These are phyloP conservation scores for Aspergillus pseudoglaucus DNA, from an alignment of 2,329 filamentous ascomycete genomes.

Conservation along the genomic window DNA sequence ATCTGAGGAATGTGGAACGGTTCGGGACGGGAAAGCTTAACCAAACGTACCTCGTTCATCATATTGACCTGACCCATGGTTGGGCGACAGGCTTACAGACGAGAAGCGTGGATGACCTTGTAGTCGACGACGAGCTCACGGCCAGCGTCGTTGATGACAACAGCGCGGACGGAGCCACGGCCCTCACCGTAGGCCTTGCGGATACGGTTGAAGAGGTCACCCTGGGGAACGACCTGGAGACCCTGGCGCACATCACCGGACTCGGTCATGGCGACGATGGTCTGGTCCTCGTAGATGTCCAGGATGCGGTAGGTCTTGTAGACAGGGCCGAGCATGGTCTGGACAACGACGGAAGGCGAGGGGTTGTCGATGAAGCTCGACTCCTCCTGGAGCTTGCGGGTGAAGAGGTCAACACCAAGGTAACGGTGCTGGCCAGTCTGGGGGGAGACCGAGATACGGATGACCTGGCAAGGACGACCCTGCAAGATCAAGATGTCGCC, in stretches of 20 bases:
- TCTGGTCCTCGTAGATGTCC: conserved; percentile 79
- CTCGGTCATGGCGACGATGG: conserved; percentile 96
- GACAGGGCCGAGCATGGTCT: conserved; percentile 98
- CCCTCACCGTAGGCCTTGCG: conserved; percentile 80
- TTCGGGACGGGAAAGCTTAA: conserved; percentile 1
- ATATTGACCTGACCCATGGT: too few relatives aligned
- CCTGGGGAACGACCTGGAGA: conserved; percentile 91
- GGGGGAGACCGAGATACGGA: conserved; percentile 96
- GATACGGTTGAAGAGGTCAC: conserved; percentile 75
- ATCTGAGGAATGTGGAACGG: too few relatives aligned
- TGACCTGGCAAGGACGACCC: conserved; percentile 98
- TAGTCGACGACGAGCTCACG: conserved; percentile 96
- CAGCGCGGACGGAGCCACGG: conserved; percentile 86
- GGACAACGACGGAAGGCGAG: conserved; percentile 89
- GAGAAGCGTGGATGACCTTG: conserved; percentile 86
- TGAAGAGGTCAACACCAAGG: conserved; percentile 99
- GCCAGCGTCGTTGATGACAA: conserved; percentile 90
- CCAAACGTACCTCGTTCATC: neutral
- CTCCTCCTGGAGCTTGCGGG: conserved; percentile 98
- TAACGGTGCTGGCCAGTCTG: conserved; percentile 99
- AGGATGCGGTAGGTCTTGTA: conserved; percentile 99
- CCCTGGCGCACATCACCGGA: conserved; percentile 96
- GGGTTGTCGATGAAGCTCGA: conserved; percentile 97
- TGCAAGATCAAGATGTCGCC: conserved; percentile 98
- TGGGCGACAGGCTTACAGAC: conserved; percentile 45